A percentile compares a stretch with the other conserved stretches of the same genome.
phyloP scores from a whole-genome alignment of 495 filamentous ascomycete genomes.

The Aspergillus asperescens region DNA sequence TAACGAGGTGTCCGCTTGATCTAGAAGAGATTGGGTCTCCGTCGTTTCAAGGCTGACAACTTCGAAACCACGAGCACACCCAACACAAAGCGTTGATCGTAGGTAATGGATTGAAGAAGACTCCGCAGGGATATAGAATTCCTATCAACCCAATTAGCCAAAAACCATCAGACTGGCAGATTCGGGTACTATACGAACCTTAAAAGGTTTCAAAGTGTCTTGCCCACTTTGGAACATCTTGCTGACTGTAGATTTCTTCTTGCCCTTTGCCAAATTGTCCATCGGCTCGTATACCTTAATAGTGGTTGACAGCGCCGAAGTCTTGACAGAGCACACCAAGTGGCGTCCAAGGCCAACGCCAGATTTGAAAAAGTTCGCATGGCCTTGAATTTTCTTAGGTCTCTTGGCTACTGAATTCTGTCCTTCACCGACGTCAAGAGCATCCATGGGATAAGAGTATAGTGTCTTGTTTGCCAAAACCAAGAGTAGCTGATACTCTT shows the following conservation, averaged over 20 bases:
- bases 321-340: conserved; percentile 92
- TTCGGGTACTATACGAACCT: conserved; percentile 42
- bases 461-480: conserved; percentile 92
- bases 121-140: conserved; percentile 98
- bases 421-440: conserved; percentile 73
- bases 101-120: conserved; percentile 96
- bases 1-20: conserved; percentile 96
- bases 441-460: conserved; percentile 77
- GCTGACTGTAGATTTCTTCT: conserved; percentile 85
- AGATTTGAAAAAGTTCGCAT: conserved; percentile 97
- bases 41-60: conserved; percentile 95
- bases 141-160: conserved; percentile 37
- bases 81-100: conserved; percentile 92
- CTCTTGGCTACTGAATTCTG: conserved; percentile 68
- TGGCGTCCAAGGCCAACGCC: conserved; percentile 93
- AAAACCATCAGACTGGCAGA: not conserved
- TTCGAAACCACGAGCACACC: conserved; percentile 91
- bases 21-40: conserved; percentile 92
- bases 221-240: conserved; percentile 93
- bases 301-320: conserved; percentile 79
- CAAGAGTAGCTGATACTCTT: conserved; percentile 86
- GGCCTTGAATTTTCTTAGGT: conserved; percentile 94
- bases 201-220: conserved; percentile 92
- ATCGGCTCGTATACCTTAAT: conserved; percentile 98
- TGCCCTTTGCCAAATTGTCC: conserved; percentile 79